Evolutionary conservation across 2,329 filamentous ascomycete species (phyloP).

Genomic region (Monosporascus sp.): DNA sequence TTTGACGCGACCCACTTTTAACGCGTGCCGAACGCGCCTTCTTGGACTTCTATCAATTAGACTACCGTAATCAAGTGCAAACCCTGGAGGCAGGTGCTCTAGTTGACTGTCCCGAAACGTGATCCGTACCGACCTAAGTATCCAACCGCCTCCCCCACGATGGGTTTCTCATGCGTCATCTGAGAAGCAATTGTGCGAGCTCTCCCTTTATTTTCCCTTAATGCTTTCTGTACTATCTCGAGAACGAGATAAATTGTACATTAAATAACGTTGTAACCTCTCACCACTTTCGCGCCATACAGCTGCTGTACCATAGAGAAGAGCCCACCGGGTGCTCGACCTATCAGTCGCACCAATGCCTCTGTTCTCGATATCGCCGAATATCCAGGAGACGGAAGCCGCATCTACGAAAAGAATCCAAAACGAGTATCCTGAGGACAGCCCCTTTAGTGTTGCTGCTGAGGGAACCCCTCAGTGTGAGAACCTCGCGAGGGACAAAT

Average conservation of each 20-base stretch:
- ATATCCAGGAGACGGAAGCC: slow-evolving; percentile 41
- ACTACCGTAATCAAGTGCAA: not conserved
- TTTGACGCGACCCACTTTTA: not conserved
- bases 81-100: not conserved
- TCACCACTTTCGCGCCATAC: not conserved
- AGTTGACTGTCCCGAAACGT: not conserved
- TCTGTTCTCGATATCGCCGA: slow-evolving; percentile 41
- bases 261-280: not conserved
- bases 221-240: not conserved
- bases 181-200: not conserved
- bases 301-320: not conserved
- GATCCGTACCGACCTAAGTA: not conserved
- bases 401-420: slow-evolving; percentile 41
- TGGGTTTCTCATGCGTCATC: not conserved
- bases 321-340: slow-evolving; percentile 3
- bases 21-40: not conserved
- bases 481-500: slow-evolving; percentile 13
- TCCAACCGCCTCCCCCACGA: not conserved
- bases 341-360: slow-evolving; percentile 34
- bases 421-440: slow-evolving; percentile 35
- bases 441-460: slow-evolving; percentile 6
- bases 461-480: slow-evolving; percentile 20
- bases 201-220: not conserved
- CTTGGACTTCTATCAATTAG: too few species aligned
- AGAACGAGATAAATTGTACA: not conserved